Base-by-base conservation (phyloP, 1,284 basidiomycete species). In the Sphagnurus paluster region DNA sequence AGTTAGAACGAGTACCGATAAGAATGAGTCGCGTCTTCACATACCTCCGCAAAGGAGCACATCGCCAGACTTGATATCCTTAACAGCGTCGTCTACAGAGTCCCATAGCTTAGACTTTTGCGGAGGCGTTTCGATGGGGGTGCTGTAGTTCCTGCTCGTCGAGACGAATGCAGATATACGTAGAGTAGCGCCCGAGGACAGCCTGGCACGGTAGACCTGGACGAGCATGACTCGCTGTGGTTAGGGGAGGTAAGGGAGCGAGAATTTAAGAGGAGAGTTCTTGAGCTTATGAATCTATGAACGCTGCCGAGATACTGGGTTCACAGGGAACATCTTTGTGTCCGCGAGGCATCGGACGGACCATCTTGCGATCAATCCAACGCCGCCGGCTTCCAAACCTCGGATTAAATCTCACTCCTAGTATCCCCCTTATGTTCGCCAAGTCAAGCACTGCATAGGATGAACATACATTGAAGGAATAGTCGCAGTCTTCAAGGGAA, bases 11-110 rank as follows among this genome's bases (percentile, higher is more conserved):
- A 42, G 41, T 46, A 8, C 50, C 34, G 11, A 20, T 21, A 13
- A 36, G 20, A 37, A 36, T 16, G 19, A 37, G 39, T 14, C 19
- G 33, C 43, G 32, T 25, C 25, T 20, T 4, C 8, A 64, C 79
- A 47, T 51, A 90, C 92, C 93, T 71, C 87, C 92, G 52, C 87
- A 89, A 21, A 96, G 74, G 33, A 97, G 62, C 23, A 81, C 72
- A 52, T 86, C 82, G 13, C 91, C 91, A 4, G 84, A 82, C 72
- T 89, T 85, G 62, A 95, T 74, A 60, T 88, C 90, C 64, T 80
- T 78, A 50, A 95, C 77, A 1, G 92, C 93, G 53, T 91, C 87
- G 42, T 93, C 88, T 0, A 78, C 85, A 13, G 82, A 86, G 7
- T 72, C 65, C 84, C 86, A 95, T 19, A 95, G 74, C 66, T 96